Evolutionary conservation across 768 basidiomycete genomes (phyloP).

Genomic region (Trametes punicea): DNA sequence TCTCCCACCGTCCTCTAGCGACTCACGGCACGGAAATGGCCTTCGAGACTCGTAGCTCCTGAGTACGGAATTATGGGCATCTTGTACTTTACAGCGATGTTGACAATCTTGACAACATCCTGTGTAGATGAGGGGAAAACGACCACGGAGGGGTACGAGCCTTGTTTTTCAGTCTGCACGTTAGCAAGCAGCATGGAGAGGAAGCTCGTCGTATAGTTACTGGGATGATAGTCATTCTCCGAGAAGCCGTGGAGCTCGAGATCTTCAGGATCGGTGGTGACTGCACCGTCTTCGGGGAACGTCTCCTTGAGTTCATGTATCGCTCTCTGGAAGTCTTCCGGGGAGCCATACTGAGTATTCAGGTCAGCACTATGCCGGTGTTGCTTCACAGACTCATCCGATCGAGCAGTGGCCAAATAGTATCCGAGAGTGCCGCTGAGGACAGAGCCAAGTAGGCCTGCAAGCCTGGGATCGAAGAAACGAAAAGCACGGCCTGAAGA

Average conservation of each 20-base stretch:
- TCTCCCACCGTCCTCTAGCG: no score
- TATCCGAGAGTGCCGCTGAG: slow-evolving; percentile 12
- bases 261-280: slow-evolving; percentile 52
- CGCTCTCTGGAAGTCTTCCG: slow-evolving; percentile 49
- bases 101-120: slow-evolving; percentile 78
- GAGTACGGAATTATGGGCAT: slow-evolving; percentile 80
- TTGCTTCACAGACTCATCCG: background rate
- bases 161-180: slow-evolving; percentile 25
- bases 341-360: slow-evolving; percentile 43
- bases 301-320: slow-evolving; percentile 45
- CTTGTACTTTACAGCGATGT: slow-evolving; percentile 66
- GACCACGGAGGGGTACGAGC: slow-evolving; percentile 51
- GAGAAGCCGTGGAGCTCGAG: slow-evolving; percentile 55
- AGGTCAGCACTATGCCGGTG: slow-evolving; percentile 1
- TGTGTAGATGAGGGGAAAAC: slow-evolving; percentile 69
- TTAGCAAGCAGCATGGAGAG: no score
- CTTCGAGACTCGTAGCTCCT: slow-evolving; percentile 81
- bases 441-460: background rate
- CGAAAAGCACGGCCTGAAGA: background rate
- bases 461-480: background rate
- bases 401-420: background rate
- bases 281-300: slow-evolving; percentile 37
- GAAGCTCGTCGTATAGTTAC: slow-evolving; percentile 30
- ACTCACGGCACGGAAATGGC: slow-evolving; percentile 61
- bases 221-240: slow-evolving; percentile 46